Percentiles rank a stretch among this genome's conserved stretches.
Conservation (phyloP, 176 grass and related monocot genomes). For the Poa annua region DNA sequence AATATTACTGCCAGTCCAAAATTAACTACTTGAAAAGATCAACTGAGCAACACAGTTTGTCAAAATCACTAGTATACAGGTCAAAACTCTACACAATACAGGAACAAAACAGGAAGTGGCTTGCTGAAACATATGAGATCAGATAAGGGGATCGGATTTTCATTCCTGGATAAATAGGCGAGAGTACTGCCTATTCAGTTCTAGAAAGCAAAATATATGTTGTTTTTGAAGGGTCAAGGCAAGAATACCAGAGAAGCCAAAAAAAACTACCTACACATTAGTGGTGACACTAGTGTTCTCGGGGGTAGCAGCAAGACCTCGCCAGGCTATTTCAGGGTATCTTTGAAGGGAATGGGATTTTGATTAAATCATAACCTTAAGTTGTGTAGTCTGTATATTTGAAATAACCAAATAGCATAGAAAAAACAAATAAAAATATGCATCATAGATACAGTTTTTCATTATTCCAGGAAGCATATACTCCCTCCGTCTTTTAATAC, state of each 20-base stretch:
- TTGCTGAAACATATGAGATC: not conserved
- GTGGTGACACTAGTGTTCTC: not conserved
- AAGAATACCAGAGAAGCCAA: not conserved
- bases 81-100: not conserved
- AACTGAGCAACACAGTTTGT: slow-evolving; percentile 36
- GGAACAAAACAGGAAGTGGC: not conserved
- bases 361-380: not conserved
- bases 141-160: not conserved
- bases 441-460: not conserved
- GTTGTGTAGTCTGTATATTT: not conserved
- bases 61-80: slow-evolving; percentile 4
- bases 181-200: not conserved
- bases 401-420: slow-evolving; percentile 20
- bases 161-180: not conserved
- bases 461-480: not conserved
- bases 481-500: no score
- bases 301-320: not conserved
- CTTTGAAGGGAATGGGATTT: not conserved
- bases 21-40: slow-evolving; percentile 11
- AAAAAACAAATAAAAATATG: not conserved
- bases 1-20: slow-evolving; percentile 19
- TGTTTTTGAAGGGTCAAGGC: not conserved
- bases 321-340: not conserved
- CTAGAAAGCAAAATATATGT: not conserved
- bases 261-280: not conserved